Base-by-base conservation (phyloP, 108 stramenopile species). In the Nannochloropsis granulata region DNA sequence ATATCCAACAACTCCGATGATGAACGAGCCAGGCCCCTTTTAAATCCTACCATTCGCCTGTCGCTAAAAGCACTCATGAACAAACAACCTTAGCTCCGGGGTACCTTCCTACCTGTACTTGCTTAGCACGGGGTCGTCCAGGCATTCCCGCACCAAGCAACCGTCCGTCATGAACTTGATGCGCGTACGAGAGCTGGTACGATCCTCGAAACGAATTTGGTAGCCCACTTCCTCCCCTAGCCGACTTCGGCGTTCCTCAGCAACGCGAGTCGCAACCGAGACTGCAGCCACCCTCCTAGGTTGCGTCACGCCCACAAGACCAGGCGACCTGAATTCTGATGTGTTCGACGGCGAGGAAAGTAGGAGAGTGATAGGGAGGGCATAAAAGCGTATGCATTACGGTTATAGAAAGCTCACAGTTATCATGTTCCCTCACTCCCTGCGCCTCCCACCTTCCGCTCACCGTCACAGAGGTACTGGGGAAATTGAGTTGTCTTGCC, bases 161-260 rank as follows among this genome's bases (percentile, higher is more conserved):
- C 97, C 97, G 90, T 99, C 99, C 24, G 98, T 99, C 95, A 97
- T 95, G 87, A 95, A 97, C 85, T 97, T 97, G 88, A 97, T 94
- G 56, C 90, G 83, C 8, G 96, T 97, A 24, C 92, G 85, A 21
- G 93, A 89, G 11, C 88, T 85, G 16, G 99, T 99, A 78, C 89
- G 78, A 44, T 86, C 89, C 24, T 90, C 89, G 25, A 88, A 88
- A 13, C 88, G 56, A 21, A 90, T 88, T 13, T 81, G 81, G 80
- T 88, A 90, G 79, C 89, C 89, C 16, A 90, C 89, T 43, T 83
- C 86, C 21, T 80, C 88, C 21, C 89, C 89, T 42, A 89, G 24
- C 24, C 44, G 45, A 19, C 83, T 86, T 13, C 90, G 93, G 78
- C 92, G 81, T 91, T 98, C 97, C 84, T 95, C 91, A 0, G 93